Evolutionary conservation across 2,329 filamentous ascomycete genomes (phyloP), one percentile per base, ranked within the genome.

Genomic region (Nemania bipapillata): DNA sequence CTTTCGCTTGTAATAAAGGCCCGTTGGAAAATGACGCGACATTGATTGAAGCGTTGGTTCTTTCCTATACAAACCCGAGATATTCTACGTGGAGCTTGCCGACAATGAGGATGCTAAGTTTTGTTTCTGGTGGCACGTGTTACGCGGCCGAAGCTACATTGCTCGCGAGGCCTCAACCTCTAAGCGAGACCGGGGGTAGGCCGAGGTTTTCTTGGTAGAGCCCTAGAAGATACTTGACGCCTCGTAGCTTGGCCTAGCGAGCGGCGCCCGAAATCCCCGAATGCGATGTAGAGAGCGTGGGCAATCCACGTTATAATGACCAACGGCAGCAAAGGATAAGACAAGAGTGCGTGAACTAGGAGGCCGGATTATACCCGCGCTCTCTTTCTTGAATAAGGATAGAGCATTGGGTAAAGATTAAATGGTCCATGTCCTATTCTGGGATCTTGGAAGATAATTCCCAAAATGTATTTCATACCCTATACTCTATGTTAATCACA

Each of bases 11-110:
- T 8, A 83, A 79, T 40, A 80, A 81, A 37, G 76, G 82, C 1
- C 82, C 87, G 69, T 81, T 81, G 0, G 77, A 77, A 2, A 73
- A 77, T 2, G 84, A 85, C 52, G 79, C 81, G 0, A 73, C 80
- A 2, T 70, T 83, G 2, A 83, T 89, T 15, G 68, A 79, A 9
- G 70, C 80, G 0, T 76, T 89, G 28, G 84, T 88, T 0, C 70
- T 81, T 0, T 77, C 76, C 0, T 91, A 91, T 75, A 88, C 91
- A 80, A 73, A 76, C n/a, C 76, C n/a, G 83, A 86, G 68, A 63
- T 60, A 0, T 63, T 73, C 3, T 85, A 80, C 54, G 42, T 84
- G 0, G 71, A 75, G 0, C 77, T 86, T 1, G 84, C 82, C 0
- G 77, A 76, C 53, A 86, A 86, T 61, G 69, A 78, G 2, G 80